Percentiles rank a stretch among this genome's conserved stretches.
These are phyloP conservation scores for Populus trichocarpa DNA, from an alignment of 441 rosid genomes.

Conservation along the genomic window DNA sequence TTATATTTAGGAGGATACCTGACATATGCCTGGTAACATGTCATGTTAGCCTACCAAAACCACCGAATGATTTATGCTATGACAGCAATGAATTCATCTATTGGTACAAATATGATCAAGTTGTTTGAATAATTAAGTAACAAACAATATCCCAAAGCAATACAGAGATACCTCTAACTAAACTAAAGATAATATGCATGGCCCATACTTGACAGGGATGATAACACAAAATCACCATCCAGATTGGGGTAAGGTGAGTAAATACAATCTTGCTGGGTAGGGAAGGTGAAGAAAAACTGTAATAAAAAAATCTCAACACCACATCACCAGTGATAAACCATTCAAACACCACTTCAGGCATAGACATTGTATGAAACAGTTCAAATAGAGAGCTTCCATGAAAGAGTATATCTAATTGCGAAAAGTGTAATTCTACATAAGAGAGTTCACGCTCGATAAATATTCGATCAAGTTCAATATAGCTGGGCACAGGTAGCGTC, in stretches of 20 bases:
- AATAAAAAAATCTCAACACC: slow-evolving; percentile 21
- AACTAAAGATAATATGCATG: background rate
- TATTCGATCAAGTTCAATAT: background rate
- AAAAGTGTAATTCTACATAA: background rate
- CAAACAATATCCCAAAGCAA: background rate
- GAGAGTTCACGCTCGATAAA: slow-evolving; percentile 10
- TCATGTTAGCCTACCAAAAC: background rate
- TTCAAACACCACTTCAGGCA: background rate
- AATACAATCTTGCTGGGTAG: slow-evolving; percentile 32
- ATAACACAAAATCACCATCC: slow-evolving; percentile 22
- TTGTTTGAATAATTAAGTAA: background rate
- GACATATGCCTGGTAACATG: slow-evolving; percentile 56
- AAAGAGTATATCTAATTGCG: background rate
- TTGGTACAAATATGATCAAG: background rate
- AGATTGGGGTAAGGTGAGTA: slow-evolving; percentile 26
- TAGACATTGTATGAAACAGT: background rate
- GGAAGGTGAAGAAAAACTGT: slow-evolving; percentile 38
- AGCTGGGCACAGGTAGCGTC: background rate
- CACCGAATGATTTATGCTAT: background rate
- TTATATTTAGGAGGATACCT: slow-evolving; percentile 45
- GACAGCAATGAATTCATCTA: too few relatives aligned
- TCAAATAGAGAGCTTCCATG: background rate
- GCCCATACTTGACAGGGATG: slow-evolving; percentile 45
- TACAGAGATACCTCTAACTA: background rate
- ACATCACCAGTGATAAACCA: slow-evolving; percentile 41